Evolutionary conservation across 2,329 filamentous ascomycete species (phyloP).

Genomic region (Trichoderma atrobrunneum): DNA sequence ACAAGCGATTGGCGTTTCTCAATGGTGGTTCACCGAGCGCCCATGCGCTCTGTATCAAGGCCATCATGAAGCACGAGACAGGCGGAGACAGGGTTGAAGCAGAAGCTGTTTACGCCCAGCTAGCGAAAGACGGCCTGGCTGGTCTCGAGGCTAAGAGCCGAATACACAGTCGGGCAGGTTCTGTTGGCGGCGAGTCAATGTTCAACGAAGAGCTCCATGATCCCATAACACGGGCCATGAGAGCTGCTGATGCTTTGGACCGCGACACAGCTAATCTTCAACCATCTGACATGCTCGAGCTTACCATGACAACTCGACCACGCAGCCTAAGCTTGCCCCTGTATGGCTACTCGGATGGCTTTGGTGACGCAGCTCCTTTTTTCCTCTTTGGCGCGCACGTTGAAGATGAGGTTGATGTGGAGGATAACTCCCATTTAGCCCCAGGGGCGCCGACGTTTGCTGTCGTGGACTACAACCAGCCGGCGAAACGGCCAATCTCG

Average conservation of each 20-base stretch:
- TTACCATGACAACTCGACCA: slow-evolving; percentile 39
- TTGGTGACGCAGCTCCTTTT: slow-evolving; percentile 46
- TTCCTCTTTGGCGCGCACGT: slow-evolving; percentile 44
- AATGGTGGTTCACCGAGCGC: slow-evolving; percentile 58
- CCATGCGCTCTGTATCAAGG: slow-evolving; percentile 51
- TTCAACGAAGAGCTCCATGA: slow-evolving; percentile 38
- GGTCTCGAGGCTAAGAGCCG: slow-evolving; percentile 33
- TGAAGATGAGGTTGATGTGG: slow-evolving; percentile 25
- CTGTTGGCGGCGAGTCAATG: slow-evolving; percentile 20
- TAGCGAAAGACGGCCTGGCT: slow-evolving; percentile 49
- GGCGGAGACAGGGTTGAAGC: slow-evolving; percentile 49
- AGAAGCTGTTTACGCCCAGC: slow-evolving; percentile 48
- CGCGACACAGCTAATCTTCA: slow-evolving; percentile 55
- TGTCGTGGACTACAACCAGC: slow-evolving; percentile 31
- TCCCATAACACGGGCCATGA: slow-evolving; percentile 54
- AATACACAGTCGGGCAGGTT: slow-evolving; percentile 23
- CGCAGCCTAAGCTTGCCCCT: slow-evolving; percentile 51
- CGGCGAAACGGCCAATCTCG: slow-evolving; percentile 18
- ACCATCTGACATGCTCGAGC: slow-evolving; percentile 46
- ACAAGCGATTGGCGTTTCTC: slow-evolving; percentile 58
- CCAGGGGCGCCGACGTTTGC: slow-evolving; percentile 29
- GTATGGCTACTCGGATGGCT: slow-evolving; percentile 44
- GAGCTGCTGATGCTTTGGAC: slow-evolving; percentile 57
- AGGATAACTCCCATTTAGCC: slow-evolving; percentile 18
- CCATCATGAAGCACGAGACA: slow-evolving; percentile 53